Conservation (phyloP, 2,329 filamentous ascomycete genomes). For the Alternaria atra region DNA sequence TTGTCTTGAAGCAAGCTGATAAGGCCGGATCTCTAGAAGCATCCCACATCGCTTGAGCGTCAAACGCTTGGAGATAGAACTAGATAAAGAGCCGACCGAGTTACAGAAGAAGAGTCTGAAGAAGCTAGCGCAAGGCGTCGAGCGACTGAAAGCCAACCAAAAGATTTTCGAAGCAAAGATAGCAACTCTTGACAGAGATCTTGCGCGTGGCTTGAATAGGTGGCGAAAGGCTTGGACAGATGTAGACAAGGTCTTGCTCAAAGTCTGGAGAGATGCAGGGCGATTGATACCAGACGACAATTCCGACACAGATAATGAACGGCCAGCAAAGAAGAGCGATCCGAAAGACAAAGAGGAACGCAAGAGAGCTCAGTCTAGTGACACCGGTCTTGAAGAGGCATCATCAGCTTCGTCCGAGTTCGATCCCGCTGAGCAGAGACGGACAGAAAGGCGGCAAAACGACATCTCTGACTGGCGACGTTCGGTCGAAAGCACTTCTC, state of each 20-base stretch:
- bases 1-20: background rate
- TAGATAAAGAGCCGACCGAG: background rate
- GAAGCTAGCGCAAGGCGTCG: background rate
- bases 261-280: background rate
- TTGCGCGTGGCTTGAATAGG: background rate
- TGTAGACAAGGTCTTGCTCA: background rate
- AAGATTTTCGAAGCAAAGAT: background rate
- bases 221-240: background rate
- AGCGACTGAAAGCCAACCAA: background rate
- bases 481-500: background rate
- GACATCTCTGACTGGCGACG: background rate
- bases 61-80: background rate
- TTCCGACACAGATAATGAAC: background rate
- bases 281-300: background rate
- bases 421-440: background rate
- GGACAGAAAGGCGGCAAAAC: background rate
- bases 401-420: background rate
- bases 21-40: background rate
- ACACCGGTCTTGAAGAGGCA: background rate
- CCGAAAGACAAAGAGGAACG: background rate
- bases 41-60: background rate
- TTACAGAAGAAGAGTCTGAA: background rate
- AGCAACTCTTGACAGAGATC: background rate
- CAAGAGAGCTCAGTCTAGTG: background rate
- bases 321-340: background rate